A percentile compares a stretch with the other conserved stretches of the same genome.
Evolutionary conservation across 108 stramenopile species (phyloP).

Genomic region (Hondaea fermentalgiana): DNA sequence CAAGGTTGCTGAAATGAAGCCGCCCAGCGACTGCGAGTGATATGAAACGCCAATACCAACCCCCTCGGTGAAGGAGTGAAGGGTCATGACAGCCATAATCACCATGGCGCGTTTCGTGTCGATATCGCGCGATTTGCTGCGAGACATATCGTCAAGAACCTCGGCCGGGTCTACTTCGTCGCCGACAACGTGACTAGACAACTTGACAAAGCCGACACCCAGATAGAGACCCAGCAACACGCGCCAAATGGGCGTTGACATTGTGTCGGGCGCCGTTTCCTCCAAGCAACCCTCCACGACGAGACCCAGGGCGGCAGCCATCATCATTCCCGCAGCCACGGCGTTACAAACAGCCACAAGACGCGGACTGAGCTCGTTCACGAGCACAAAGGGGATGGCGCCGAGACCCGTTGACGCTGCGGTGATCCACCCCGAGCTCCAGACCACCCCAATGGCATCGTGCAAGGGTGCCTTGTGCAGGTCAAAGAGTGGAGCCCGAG

Average conservation of each 20-base stretch:
- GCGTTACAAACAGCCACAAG: constrained; percentile 75
- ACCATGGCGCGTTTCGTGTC: constrained; percentile 53
- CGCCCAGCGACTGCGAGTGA: constrained; percentile 39
- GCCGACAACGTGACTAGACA: neutral
- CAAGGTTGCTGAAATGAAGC: constrained; percentile 83
- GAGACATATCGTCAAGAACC: neutral
- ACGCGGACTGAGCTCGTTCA: constrained; percentile 58
- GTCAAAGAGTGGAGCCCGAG: neutral
- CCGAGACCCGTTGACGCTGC: constrained; percentile 87
- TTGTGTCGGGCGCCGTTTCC: neutral
- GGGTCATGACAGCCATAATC: constrained; percentile 94
- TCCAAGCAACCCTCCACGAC: neutral
- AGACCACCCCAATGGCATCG: constrained; percentile 64
- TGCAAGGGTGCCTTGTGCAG: constrained; percentile 22
- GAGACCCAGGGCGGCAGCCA: constrained; percentile 23
- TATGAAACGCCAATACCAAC: constrained; percentile 90
- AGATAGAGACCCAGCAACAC: neutral
- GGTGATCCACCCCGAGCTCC: constrained; percentile 95
- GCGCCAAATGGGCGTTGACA: neutral
- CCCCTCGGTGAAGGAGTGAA: constrained; percentile 94
- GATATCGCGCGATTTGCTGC: neutral
- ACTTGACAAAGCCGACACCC: neutral
- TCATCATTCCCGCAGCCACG: constrained; percentile 97
- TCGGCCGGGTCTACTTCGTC: neutral
- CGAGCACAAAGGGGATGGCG: constrained; percentile 74